Base-by-base conservation (phyloP, 2,329 filamentous ascomycete species). In the Passalora sequoiae region DNA sequence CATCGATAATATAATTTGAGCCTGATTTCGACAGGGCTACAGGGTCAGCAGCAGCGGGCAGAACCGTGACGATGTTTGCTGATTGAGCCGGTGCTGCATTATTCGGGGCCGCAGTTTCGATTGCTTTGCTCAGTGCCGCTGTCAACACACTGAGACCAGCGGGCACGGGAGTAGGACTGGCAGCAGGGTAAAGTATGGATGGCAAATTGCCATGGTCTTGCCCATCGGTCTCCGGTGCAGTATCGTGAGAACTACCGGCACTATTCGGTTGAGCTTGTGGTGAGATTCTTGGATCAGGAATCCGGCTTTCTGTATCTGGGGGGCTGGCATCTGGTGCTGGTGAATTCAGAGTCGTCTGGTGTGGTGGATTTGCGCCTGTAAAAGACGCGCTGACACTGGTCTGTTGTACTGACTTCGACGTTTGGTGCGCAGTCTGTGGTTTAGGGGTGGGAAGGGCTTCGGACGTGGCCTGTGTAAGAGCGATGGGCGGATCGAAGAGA, bases 401-500 rank as follows among this genome's bases (percentile, higher is more conserved):
- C 36, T 38, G 36, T 24, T 4, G n/a, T 9, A 38, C 20, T 27
- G 36, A 10, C 9, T 9, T 19, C 6, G 3, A 5, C 5, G 30
- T 33, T 10, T 33, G 17, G 20, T 33, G 30, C 13, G 30, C 30
- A 33, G 30, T 7, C 30, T 33, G 35, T 8, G 19, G 8, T 3
- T 22, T 15, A 7, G 16, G 10, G 19, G 33, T 28, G 12, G 21
- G 20, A 3, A 24, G 12, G 12, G 15, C 36, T 16, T 27, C 15
- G 7, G 35, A 38, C 10, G 13, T 22, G 17, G 38, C 20, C 27
- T 31, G 15, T 3, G 27, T 40, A 6, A 43, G 24, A 4, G 41
- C 41, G 8, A 43, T 29, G 2, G 44, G 44, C 21, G 44, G 44
- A 32, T 46, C 44, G 21, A 43, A 46, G 4, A 46, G 29, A 24